Base-by-base conservation (phyloP, 2,329 filamentous ascomycete species). In the Lachnellula cervina region DNA sequence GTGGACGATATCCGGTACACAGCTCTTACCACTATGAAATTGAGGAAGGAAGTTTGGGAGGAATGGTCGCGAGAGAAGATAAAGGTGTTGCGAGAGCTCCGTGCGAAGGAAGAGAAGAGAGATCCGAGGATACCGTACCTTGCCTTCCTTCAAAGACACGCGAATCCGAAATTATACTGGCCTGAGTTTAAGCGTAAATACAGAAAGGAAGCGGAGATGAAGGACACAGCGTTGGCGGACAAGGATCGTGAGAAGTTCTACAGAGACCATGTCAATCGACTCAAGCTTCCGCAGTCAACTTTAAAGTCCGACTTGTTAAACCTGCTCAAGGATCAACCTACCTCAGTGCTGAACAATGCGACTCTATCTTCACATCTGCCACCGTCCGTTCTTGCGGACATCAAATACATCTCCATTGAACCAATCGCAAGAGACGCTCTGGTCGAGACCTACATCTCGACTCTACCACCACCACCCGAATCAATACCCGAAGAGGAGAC, bases 111-210 rank as follows among this genome's bases (percentile, higher is more conserved):
- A 68, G 87, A 88, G 71, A 93, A 90, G 74, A 83, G 83, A 61
- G 91, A 97, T 66, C 93, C 94, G 1, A 79, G 81, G 47, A 87
- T 96, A 61, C 84, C 87, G 0, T 99, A 95, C 70, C 75, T 97
- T 58, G 80, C 82, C 0, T 88, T 99, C 60, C 76, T 99, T 32
- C 84, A 93, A 60, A 82, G 87, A 49, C 82, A 90, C 63, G 93
- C 92, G 0, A 94, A 87, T 0, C 87, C 90, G 0, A 97, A 96
- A 73, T 79, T 99, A 1, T 99, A 96, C 77, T 99, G 94, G 94
- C 87, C 90, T 0, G 94, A 99, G 70, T 99, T 99, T 73, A 90
- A 89, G 66, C 80, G 94, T 35, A 99, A 97, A 69, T 94, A 84
- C 72, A 88, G 87, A 62, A 92, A 88, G 62, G 91, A 96, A 61